These are phyloP conservation scores for Eremothecium gossypii DNA, from an alignment of 1,139 yeast species.

Conservation along the genomic window DNA sequence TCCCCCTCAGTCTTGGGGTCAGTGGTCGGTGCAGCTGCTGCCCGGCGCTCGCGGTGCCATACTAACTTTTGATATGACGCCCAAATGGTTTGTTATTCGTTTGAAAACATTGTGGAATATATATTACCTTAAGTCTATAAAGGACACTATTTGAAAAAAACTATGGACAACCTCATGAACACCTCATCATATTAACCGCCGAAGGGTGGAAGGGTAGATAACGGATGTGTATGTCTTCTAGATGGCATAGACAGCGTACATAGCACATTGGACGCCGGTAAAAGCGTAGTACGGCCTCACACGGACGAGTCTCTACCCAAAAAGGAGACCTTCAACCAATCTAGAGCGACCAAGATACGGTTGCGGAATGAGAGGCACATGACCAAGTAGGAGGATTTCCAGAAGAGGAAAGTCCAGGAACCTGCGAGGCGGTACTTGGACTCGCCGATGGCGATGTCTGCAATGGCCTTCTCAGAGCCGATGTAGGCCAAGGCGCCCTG, in stretches of 20 bases:
- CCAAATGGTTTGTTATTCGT: too few species aligned
- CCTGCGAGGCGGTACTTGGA: constrained; percentile 78
- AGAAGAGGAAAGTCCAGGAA: constrained; percentile 76
- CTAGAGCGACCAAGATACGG: constrained; percentile 74
- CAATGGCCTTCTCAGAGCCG: constrained; percentile 90
- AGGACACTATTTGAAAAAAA: too few species aligned
- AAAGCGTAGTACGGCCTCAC: constrained; percentile 8
- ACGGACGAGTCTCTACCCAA: constrained; percentile 78
- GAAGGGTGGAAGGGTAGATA: neutral
- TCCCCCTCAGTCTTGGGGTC: too few species aligned
- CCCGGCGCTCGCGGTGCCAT: too few species aligned
- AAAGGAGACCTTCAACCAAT: constrained; percentile 78
- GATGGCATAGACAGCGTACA: neutral
- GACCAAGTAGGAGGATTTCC: constrained; percentile 89
- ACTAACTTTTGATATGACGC: too few species aligned
- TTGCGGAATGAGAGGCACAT: constrained; percentile 88
- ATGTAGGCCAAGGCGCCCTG: constrained; percentile 73
- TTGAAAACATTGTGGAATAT: too few species aligned
- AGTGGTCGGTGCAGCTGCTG: too few species aligned
- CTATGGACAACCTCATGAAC: too few species aligned
- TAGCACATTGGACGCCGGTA: neutral
- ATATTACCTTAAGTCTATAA: too few species aligned
- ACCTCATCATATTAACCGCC: too few species aligned
- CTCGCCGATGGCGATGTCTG: constrained; percentile 83
- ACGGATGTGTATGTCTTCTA: neutral